Base-by-base conservation (phyloP, 805 yeast species). In the Candida insectorum region DNA sequence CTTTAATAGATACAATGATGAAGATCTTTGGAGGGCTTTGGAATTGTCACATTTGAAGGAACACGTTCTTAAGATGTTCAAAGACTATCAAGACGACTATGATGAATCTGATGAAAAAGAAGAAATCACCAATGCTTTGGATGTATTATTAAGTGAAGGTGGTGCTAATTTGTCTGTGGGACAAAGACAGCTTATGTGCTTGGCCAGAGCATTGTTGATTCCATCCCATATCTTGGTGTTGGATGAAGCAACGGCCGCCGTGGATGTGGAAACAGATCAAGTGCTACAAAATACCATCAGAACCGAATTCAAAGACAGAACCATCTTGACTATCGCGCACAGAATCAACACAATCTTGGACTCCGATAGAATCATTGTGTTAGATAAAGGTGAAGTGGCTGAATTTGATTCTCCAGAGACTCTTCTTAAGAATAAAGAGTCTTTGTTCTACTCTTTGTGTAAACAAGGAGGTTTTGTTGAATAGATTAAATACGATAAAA, bases 171-270 rank as follows among this genome's bases (percentile, higher is more conserved):
- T 69, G 33, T 77, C 80, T 10, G 68, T 78, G 31, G 72, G 75
- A n/a, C 73, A 67, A 63, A 69, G 55, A 54, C 71, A 62, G 45
- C 77, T 55, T 63, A 73, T 85, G 80, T 85, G 94, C 62, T 68
- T 85, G 33, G 88, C 91, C 0, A 68, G 95, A 53, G 93, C 89
- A 1, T 62, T 85, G 40, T 67, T 82, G 43, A 79, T 78, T 41
- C 75, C 78, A 39, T 62, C 70, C 4, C 60, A 62, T 29, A 73
- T 85, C 26, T 65, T 85, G 42, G 79, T 85, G 6, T 60, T 85
- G 49, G 95, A 85, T 58, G 95, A 85, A 59, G 94, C 94, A 9
- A 85, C 95, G 2, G 93, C 95, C 4, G 88, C 91, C 5, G 93
- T 85, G 32, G 95, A 85, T 59, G 89, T 84, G 23, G 86, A 83